A percentile compares a stretch with the other conserved stretches of the same genome.
phyloP scores from a whole-genome alignment of 345 rosid species.

The Eucalyptus polyanthemos region DNA sequence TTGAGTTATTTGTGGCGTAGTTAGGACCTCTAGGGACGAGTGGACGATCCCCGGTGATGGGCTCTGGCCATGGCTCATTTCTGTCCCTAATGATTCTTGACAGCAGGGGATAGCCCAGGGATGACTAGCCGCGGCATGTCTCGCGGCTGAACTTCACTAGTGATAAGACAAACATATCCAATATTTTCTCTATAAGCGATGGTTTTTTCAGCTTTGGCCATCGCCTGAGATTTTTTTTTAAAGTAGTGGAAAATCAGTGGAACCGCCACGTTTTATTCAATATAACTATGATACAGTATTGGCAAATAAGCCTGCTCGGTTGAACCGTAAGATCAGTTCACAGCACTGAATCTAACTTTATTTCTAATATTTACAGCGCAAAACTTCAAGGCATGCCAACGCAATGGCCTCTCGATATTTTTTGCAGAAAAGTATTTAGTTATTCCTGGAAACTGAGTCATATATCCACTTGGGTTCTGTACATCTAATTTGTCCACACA shows the following conservation, averaged over 20 bases:
- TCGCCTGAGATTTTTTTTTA: not conserved
- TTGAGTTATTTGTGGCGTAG: not conserved
- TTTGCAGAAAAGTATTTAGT: not conserved
- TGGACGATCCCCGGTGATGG: not conserved
- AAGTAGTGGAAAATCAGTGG: not conserved
- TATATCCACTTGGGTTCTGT: not conserved
- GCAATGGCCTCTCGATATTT: not conserved
- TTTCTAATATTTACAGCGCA: not conserved
- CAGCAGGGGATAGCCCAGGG: not conserved
- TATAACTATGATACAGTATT: not conserved
- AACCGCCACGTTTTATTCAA: not conserved
- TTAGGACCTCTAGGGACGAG: not conserved
- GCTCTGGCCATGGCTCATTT: not conserved
- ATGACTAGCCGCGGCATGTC: not conserved
- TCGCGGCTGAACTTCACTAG: not conserved
- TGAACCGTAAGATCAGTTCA: not conserved
- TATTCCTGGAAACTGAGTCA: not conserved
- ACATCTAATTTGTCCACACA: not conserved
- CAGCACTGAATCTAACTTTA: not conserved
- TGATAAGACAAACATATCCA: not conserved
- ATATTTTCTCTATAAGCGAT: not conserved
- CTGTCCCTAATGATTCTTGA: not conserved
- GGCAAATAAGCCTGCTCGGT: not conserved
- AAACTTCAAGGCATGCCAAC: not conserved
- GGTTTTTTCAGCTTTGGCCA: not conserved